Evolutionary conservation across 139 green algal species (phyloP), one percentile per base, ranked within the genome.

Genomic region (Tetraselmis striata): DNA sequence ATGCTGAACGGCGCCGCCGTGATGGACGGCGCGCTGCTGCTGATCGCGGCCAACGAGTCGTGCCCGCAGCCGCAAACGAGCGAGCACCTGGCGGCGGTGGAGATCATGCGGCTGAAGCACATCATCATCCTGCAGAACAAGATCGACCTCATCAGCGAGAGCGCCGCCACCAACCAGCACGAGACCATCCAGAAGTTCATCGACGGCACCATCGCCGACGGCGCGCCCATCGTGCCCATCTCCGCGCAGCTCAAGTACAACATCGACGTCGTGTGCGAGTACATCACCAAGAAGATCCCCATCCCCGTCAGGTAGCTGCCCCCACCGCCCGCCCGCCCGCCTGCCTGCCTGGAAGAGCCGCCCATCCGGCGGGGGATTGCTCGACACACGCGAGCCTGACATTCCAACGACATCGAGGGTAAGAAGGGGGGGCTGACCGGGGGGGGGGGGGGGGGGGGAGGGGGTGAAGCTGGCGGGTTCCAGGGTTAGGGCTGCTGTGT

Each of bases 1-100:
- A 99, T 99, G 97, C 93, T 99, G 27, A 99, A 99, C 91, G 97
- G 97, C 28, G 97, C 97, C 11, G 97, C 97, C 1, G 98, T 99
- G 76, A 99, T 99, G 97, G 97, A 99, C 80, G 97, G 97, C 76
- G 97, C 97, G 22, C 88, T 99, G 83, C 94, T 99, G 76, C 92
- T 99, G 1, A 97, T 99, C 31, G 97, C 97, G 18, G 97, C 95
- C 77, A 99, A 99, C 85, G 97, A 99, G 90, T 92, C 91, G 0
- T 99, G 97, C 90, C 97, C 97, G 31, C 97, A 99, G 90, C 97
- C 97, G 29, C 96, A 99, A 90, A 98, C 96, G 23, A 95, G 88
- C 32, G 96, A 99, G 92, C 96, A 99, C 80, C 85, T 99, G 76
- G 96, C 96, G 2, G 96, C 96, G 23, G 95, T 99, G 83, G 97